Evolutionary conservation across 177 flowering plant species (phyloP), one percentile per base, ranked within the genome.

Genomic region (Tripterygium wilfordii): DNA sequence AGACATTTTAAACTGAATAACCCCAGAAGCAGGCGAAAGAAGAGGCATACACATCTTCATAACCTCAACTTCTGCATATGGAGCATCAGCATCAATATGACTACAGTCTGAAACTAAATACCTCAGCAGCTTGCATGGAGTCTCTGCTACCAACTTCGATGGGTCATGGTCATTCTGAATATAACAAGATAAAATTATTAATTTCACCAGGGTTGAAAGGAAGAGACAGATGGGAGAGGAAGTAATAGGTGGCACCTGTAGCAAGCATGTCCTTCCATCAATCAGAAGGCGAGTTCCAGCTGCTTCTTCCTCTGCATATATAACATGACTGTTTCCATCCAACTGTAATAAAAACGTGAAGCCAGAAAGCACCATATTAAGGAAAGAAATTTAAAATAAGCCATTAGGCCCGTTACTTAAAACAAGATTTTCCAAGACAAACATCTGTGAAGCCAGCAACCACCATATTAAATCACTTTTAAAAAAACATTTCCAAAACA

Each of bases 41-140:
- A 94, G 90, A 22, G 99, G 99, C 99, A 94, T 94, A 46, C 99
- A 94, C 99, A 94, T 94, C 70, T 94, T 94, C 99, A 94, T 94
- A 45, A 94, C 99, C 71, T 94, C 99, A 49, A 94, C 99, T 60
- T 94, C 99, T 36, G 97, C 97, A 73, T 85, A 90, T 31, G 99
- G 99, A 28, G 73, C 67, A 63, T 94, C 99, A 40, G 96, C 87
- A 65, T 85, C 99, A 38, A 90, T 64, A 53, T 90, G 95, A 67
- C 94, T 76, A 32, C 79, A 80, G 77, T 90, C 91, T 10, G 72
- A 42, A 44, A 94, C 80, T 62, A 94, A 61, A 65, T 64, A 94
- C 58, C 99, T 77, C 37, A 94, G 85, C 48, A 94, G 78, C 74
- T 94, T 94, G 87, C 99, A 94, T 37, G 99, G 99, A 53, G 99